Percentiles rank a stretch among this genome's conserved stretches.
Conservation (phyloP, 164 flowering plant genomes). For the Nymphaea thermarum region DNA sequence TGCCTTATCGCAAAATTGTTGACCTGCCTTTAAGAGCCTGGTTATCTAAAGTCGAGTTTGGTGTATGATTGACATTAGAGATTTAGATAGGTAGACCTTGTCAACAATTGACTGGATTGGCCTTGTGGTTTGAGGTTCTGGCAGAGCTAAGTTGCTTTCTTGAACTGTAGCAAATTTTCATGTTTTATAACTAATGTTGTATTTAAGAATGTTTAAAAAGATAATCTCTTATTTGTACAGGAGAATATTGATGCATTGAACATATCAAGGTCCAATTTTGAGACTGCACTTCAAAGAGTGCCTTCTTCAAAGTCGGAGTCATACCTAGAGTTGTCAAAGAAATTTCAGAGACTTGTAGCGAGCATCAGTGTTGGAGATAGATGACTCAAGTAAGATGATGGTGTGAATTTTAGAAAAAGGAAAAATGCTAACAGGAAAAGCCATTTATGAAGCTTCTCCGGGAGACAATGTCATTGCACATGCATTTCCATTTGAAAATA, state of each 20-base stretch:
- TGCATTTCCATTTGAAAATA: not conserved
- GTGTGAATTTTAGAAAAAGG: not conserved
- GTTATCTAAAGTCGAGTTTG: not conserved
- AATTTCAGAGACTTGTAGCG: slow-evolving; percentile 54
- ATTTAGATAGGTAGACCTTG: too few species aligned
- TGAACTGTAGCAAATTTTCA: not conserved
- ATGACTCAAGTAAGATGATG: not conserved
- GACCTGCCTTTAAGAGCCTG: too few species aligned
- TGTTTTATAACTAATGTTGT: not conserved
- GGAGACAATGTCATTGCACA: not conserved
- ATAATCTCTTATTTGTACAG: slow-evolving; percentile 21
- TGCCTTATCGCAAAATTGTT: too few species aligned
- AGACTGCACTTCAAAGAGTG: slow-evolving; percentile 38
- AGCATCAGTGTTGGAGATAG: slow-evolving; percentile 9
- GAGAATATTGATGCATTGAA: slow-evolving; percentile 47
- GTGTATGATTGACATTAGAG: too few species aligned
- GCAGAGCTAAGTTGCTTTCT: not conserved
- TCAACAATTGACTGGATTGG: not conserved
- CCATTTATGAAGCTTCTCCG: not conserved
- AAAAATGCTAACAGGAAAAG: not conserved
- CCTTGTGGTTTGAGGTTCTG: not conserved
- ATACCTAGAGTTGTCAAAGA: slow-evolving; percentile 36
- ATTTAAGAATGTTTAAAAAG: not conserved
- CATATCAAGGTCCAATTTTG: slow-evolving; percentile 64
- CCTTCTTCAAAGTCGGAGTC: slow-evolving; percentile 42